Percentiles rank a stretch among this genome's conserved stretches.
phyloP scores from a whole-genome alignment of 805 yeast species.

The Candida maesae region DNA sequence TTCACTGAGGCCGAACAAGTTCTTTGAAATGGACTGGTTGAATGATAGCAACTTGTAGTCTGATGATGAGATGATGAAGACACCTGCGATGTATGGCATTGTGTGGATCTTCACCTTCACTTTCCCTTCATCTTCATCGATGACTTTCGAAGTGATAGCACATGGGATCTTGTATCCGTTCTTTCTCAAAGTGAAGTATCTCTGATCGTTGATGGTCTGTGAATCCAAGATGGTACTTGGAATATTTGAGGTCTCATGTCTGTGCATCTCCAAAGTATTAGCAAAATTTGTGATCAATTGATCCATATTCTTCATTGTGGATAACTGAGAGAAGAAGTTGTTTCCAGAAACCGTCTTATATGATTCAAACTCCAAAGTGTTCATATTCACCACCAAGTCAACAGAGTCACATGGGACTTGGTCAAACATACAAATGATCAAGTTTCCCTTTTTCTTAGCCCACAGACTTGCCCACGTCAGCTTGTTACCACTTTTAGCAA shows the following conservation, averaged over 20 bases:
- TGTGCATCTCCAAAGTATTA: slow-evolving; percentile 7
- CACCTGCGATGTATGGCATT: slow-evolving; percentile 84
- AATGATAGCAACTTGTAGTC: slow-evolving; percentile 57
- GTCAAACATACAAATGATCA: slow-evolving; percentile 81
- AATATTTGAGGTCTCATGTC: slow-evolving; percentile 19
- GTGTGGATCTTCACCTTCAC: slow-evolving; percentile 67
- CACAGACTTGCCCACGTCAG: slow-evolving; percentile 85
- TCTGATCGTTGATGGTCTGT: slow-evolving; percentile 45
- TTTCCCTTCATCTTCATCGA: slow-evolving; percentile 42
- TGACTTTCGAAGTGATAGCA: slow-evolving; percentile 62
- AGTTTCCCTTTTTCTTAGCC: slow-evolving; percentile 73
- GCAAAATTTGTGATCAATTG: slow-evolving; percentile 29
- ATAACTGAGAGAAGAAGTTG: slow-evolving; percentile 15
- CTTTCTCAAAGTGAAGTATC: slow-evolving; percentile 61
- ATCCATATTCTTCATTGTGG: slow-evolving; percentile 16
- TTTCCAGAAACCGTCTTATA: slow-evolving; percentile 25
- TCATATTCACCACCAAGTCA: slow-evolving; percentile 44
- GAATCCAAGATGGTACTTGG: slow-evolving; percentile 31
- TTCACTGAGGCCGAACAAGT: slow-evolving; percentile 67
- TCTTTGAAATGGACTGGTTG: slow-evolving; percentile 73
- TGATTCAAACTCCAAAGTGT: slow-evolving; percentile 16
- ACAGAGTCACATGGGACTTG: slow-evolving; percentile 74
- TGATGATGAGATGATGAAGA: slow-evolving; percentile 55
- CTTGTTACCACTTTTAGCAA: slow-evolving; percentile 59
- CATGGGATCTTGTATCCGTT: slow-evolving; percentile 56